Percentiles rank a stretch among this genome's conserved stretches.
phyloP scores from a whole-genome alignment of 148 eudicot species.

The Fallopia convolvulus region DNA sequence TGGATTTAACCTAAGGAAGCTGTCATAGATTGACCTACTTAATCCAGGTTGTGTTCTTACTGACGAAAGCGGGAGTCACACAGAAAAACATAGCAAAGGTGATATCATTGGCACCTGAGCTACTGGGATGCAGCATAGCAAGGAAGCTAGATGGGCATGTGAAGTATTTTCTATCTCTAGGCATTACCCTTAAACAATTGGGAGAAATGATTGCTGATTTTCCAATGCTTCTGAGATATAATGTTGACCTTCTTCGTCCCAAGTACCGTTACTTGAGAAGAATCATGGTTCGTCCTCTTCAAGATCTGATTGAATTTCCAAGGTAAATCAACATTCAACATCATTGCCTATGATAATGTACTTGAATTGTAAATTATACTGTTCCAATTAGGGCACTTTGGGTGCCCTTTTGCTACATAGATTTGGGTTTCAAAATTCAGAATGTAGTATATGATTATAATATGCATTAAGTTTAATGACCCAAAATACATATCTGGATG shows the following conservation, averaged over 20 bases:
- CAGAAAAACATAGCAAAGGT: slow-evolving; percentile 67
- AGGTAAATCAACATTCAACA: slow-evolving; percentile 36
- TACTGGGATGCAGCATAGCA: slow-evolving; percentile 84
- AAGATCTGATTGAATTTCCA: slow-evolving; percentile 85
- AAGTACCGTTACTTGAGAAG: slow-evolving; percentile 81
- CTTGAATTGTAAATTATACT: background rate
- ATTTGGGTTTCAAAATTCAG: background rate
- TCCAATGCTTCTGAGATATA: slow-evolving; percentile 86
- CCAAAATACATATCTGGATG: no score
- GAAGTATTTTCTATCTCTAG: slow-evolving; percentile 81
- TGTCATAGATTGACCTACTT: slow-evolving; percentile 2
- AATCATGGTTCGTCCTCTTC: slow-evolving; percentile 79
- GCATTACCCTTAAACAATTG: slow-evolving; percentile 46
- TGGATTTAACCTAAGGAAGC: background rate
- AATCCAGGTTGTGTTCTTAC: slow-evolving; percentile 67
- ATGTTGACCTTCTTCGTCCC: slow-evolving; percentile 75
- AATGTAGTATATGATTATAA: no score
- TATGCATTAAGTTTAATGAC: no score
- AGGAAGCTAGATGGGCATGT: slow-evolving; percentile 76
- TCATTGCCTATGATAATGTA: background rate
- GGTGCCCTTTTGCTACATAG: background rate
- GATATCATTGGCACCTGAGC: slow-evolving; percentile 81
- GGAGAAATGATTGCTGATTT: slow-evolving; percentile 90
- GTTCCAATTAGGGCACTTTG: background rate
- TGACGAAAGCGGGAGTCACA: slow-evolving; percentile 79